A percentile compares a stretch with the other conserved stretches of the same genome.
phyloP scores from a whole-genome alignment of 1,284 basidiomycete genomes.

The Athelia psychrophila region DNA sequence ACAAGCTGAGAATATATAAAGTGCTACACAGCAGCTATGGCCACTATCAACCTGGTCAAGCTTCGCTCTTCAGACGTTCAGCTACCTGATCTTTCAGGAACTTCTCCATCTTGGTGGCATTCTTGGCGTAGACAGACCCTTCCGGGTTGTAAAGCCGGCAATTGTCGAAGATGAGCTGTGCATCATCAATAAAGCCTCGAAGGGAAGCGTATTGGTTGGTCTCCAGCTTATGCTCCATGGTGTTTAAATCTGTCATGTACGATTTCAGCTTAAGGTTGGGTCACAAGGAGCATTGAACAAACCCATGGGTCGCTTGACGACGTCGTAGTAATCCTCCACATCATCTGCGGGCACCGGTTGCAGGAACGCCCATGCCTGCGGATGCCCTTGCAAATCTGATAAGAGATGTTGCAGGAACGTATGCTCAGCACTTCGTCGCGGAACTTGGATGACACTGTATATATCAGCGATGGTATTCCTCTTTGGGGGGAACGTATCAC shows the following conservation, averaged over 20 bases:
- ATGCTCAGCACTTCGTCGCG: constrained; percentile 55
- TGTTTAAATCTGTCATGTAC: constrained; percentile 69
- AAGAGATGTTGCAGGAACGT: constrained; percentile 82
- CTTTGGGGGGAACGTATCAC: constrained; percentile 22
- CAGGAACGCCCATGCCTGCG: constrained; percentile 87
- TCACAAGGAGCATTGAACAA: constrained; percentile 23
- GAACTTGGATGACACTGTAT: constrained; percentile 35
- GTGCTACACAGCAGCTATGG: too few relatives aligned
- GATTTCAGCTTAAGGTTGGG: background rate
- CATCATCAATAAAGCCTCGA: constrained; percentile 80
- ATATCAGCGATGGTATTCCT: constrained; percentile 2
- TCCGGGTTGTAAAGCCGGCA: constrained; percentile 90
- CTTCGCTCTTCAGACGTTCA: constrained; percentile 25
- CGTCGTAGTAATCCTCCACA: constrained; percentile 89
- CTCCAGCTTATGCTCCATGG: constrained; percentile 93
- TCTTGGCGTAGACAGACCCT: constrained; percentile 82
- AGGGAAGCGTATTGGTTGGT: constrained; percentile 76
- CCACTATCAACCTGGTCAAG: background rate
- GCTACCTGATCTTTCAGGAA: constrained; percentile 52
- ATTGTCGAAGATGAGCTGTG: constrained; percentile 87
- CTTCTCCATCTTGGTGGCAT: constrained; percentile 83
- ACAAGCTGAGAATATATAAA: too few relatives aligned
- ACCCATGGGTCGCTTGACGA: constrained; percentile 96
- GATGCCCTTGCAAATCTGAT: constrained; percentile 79
- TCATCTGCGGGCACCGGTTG: constrained; percentile 82